phyloP scores from a whole-genome alignment of 73 alveolate genomes.

The Tetrahymena thermophila region DNA sequence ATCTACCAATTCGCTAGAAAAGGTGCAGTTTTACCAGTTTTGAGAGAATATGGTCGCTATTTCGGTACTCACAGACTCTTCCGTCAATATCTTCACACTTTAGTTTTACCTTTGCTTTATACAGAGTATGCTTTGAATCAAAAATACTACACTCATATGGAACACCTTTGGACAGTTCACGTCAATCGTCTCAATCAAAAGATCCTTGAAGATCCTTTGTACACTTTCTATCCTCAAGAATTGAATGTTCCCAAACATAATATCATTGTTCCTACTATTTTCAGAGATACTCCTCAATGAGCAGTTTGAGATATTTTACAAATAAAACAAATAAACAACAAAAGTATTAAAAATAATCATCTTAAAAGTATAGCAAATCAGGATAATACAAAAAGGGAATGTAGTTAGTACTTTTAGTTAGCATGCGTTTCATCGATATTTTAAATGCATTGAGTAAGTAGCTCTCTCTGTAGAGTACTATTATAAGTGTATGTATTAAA shows the following conservation, averaged over 20 bases:
- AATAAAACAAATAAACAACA: background rate
- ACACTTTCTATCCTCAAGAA: slow-evolving; percentile 38
- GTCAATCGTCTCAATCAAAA: slow-evolving; percentile 32
- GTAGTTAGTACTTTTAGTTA: background rate
- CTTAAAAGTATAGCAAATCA: background rate
- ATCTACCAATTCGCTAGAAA: slow-evolving; percentile 35
- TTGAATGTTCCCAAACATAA: slow-evolving; percentile 37
- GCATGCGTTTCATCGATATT: background rate
- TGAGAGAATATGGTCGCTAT: slow-evolving; percentile 36
- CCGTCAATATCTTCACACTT: slow-evolving; percentile 12
- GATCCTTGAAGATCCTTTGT: slow-evolving; percentile 23
- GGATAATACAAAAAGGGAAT: background rate
- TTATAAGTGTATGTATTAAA: background rate
- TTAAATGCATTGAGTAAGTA: background rate
- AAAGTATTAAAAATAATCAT: background rate
- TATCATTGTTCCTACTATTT: background rate
- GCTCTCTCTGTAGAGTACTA: background rate
- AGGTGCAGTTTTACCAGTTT: slow-evolving; percentile 27
- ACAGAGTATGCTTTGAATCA: background rate
- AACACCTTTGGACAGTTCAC: slow-evolving; percentile 39
- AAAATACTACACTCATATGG: slow-evolving; percentile 25
- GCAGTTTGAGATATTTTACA: background rate
- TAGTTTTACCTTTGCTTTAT: slow-evolving; percentile 10
- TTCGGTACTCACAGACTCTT: slow-evolving; percentile 23
- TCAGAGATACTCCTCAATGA: background rate